Evolutionary conservation across 306 rosid genomes (phyloP).

Genomic region (Canavalia gladiata): DNA sequence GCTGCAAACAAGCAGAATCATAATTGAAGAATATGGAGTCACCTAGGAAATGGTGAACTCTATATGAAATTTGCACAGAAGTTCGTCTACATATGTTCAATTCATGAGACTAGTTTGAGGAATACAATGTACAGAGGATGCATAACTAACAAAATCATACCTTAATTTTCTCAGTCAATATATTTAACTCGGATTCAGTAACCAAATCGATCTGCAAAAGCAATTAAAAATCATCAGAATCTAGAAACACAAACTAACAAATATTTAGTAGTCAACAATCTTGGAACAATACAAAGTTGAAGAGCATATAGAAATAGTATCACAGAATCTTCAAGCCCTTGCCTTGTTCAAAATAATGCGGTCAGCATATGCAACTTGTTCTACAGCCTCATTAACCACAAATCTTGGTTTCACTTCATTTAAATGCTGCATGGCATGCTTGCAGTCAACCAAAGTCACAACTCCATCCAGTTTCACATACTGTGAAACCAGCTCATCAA

Average conservation of each 20-base stretch:
- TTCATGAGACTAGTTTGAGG: slow-evolving; percentile 31
- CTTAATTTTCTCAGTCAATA: slow-evolving; percentile 72
- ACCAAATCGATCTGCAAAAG: slow-evolving; percentile 87
- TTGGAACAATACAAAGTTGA: slow-evolving; percentile 8
- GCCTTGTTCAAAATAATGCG: slow-evolving; percentile 92
- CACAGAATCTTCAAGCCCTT: slow-evolving; percentile 32
- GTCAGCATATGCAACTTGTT: slow-evolving; percentile 95
- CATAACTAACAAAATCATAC: slow-evolving; percentile 51
- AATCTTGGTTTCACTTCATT: slow-evolving; percentile 92
- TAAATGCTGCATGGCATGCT: slow-evolving; percentile 83
- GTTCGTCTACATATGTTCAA: slow-evolving; percentile 5
- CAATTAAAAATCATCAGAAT: slow-evolving; percentile 32
- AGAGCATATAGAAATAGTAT: slow-evolving; percentile 21
- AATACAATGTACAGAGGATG: background rate
- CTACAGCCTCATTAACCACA: slow-evolving; percentile 95
- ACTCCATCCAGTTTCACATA: slow-evolving; percentile 91
- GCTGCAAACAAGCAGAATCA: no score
- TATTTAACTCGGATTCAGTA: slow-evolving; percentile 70
- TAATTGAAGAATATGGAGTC: slow-evolving; percentile 2
- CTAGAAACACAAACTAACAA: background rate
- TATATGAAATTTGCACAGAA: background rate
- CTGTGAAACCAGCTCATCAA: slow-evolving; percentile 74
- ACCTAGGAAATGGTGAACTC: background rate
- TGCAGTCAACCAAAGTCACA: slow-evolving; percentile 92
- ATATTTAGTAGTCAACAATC: background rate